Conservation (phyloP, 2,329 filamentous ascomycete genomes). For the Xylaria sp. region DNA sequence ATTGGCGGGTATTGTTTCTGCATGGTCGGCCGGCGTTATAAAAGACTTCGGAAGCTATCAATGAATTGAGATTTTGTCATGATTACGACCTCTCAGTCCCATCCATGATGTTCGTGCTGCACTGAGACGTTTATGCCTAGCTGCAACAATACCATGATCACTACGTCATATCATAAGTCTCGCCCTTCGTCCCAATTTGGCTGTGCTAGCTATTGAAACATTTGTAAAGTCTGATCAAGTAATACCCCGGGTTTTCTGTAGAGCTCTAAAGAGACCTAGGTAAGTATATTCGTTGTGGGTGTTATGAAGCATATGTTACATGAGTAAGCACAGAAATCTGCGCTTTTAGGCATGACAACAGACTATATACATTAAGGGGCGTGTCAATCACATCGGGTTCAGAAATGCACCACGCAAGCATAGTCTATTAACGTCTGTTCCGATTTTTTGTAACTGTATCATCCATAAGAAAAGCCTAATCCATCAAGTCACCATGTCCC, state of each 20-base stretch:
- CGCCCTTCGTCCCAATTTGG: background rate
- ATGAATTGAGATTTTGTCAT: constrained; percentile 52
- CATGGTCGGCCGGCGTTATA: constrained; percentile 52
- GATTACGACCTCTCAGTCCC: constrained; percentile 47
- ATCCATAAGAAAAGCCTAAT: background rate
- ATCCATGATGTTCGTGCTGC: constrained; percentile 32
- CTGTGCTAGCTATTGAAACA: background rate
- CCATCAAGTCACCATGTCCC: no score
- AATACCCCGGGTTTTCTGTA: background rate
- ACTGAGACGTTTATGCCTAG: constrained; percentile 38
- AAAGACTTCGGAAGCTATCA: constrained; percentile 50
- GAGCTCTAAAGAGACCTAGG: background rate
- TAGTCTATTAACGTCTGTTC: no score
- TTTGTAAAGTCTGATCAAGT: background rate
- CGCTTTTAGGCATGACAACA: no score
- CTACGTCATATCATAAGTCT: constrained; percentile 18
- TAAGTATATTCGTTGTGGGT: background rate
- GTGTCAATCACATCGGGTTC: no score
- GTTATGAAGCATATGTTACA: no score
- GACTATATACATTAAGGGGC: no score
- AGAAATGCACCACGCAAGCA: no score
- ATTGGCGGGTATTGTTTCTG: constrained; percentile 50
- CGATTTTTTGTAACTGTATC: no score
- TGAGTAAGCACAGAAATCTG: no score
- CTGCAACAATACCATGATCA: constrained; percentile 41